phyloP scores from a whole-genome alignment of 2,329 filamentous ascomycete species.

The Aspergillus chevalieri region DNA sequence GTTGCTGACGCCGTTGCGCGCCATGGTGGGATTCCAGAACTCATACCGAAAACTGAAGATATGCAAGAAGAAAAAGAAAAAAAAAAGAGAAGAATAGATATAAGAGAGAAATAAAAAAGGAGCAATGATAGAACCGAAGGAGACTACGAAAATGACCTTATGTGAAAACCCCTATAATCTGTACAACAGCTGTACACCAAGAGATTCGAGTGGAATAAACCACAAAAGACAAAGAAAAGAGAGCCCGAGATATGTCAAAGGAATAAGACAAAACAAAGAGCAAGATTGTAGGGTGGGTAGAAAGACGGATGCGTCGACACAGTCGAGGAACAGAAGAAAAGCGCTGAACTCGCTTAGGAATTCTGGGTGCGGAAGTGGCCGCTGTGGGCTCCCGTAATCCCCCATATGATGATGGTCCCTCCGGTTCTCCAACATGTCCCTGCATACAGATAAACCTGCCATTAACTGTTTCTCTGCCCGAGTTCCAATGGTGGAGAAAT shows the following conservation, averaged over 20 bases:
- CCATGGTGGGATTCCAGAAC: slow-evolving; percentile 35
- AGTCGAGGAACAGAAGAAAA: neutral
- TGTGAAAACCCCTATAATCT: neutral
- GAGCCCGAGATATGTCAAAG: neutral
- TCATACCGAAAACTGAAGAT: slow-evolving; percentile 26
- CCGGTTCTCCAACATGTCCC: neutral
- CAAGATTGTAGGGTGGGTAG: neutral
- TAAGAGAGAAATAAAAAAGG: slow-evolving; percentile 7
- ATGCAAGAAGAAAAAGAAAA: slow-evolving; percentile 11
- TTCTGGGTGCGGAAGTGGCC: neutral
- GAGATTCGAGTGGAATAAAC: neutral
- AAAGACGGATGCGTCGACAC: neutral
- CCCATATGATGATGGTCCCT: neutral
- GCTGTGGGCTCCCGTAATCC: slow-evolving; percentile 1
- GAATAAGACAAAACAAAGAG: neutral
- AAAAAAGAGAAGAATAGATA: slow-evolving; percentile 10
- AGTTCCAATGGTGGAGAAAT: slow-evolving; percentile 11
- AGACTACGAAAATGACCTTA: slow-evolving; percentile 8
- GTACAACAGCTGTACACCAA: neutral
- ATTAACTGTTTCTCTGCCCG: slow-evolving; percentile 7
- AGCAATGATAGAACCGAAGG: slow-evolving; percentile 1
- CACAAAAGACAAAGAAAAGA: slow-evolving; percentile 1
- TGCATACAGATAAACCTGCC: neutral
- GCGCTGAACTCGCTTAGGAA: neutral
- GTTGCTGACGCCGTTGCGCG: slow-evolving; percentile 27